Conservation (phyloP, 2,329 filamentous ascomycete genomes). For the Xylaria hypoxylon region DNA sequence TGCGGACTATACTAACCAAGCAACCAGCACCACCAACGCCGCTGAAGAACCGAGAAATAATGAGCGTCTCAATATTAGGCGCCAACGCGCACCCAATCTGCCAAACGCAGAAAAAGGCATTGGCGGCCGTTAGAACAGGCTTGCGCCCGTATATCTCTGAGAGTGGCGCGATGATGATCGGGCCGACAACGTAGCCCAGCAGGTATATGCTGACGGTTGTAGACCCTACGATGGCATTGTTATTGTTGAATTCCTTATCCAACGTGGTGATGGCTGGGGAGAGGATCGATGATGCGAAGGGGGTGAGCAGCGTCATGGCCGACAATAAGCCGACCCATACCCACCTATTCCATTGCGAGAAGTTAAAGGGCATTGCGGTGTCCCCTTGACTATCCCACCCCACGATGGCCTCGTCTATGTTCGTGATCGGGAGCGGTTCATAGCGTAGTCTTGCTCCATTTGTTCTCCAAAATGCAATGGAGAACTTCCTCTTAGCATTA, state of each 20-base stretch:
- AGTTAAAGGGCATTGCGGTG: conserved; percentile 67
- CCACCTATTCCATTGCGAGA: conserved; percentile 67
- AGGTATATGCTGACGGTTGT: conserved; percentile 71
- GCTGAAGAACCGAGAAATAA: conserved; percentile 67
- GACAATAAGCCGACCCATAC: conserved; percentile 65
- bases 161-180: conserved; percentile 65
- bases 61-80: conserved; percentile 62
- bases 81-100: conserved; percentile 72
- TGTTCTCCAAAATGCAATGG: background rate
- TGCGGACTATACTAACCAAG: conserved; percentile 45
- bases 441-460: background rate
- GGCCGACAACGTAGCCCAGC: conserved; percentile 66
- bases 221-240: conserved; percentile 56
- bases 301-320: conserved; percentile 70
- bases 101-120: conserved; percentile 67
- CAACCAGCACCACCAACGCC: conserved; percentile 67
- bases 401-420: conserved; percentile 52
- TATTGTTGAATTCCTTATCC: conserved; percentile 58
- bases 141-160: conserved; percentile 73
- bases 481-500: too few relatives aligned
- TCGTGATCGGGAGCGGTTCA: conserved; percentile 1
- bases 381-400: conserved; percentile 69
- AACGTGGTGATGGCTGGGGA: conserved; percentile 58
- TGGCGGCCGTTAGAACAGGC: conserved; percentile 65
- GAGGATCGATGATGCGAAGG: conserved; percentile 70